These are phyloP conservation scores for Cytidiella melzeri DNA, from an alignment of 768 basidiomycete genomes.

Conservation along the genomic window DNA sequence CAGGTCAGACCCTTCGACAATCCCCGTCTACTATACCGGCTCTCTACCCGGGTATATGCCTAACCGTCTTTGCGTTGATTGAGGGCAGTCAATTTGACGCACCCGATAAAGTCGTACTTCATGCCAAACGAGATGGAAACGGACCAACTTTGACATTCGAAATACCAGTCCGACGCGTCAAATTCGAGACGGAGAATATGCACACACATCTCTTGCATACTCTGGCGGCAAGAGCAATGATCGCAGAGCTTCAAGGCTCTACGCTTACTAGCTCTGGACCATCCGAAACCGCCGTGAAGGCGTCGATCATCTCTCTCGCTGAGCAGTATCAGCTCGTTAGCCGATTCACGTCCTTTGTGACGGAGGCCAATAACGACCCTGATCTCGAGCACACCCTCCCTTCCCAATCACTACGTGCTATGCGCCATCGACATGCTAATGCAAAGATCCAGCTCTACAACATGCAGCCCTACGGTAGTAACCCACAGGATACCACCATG, in stretches of 20 bases:
- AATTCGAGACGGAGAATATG: conserved; percentile 19
- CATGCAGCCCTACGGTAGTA: not conserved
- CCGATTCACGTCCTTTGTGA: conserved; percentile 50
- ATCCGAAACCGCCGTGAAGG: conserved; percentile 32
- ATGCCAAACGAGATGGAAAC: conserved; percentile 22
- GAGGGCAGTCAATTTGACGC: conserved; percentile 11
- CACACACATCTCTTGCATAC: conserved; percentile 42
- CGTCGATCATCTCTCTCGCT: conserved; percentile 44
- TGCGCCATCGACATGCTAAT: not conserved
- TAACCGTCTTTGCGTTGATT: conserved; percentile 30
- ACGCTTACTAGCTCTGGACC: not conserved
- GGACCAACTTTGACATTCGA: conserved; percentile 12
- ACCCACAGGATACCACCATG: not conserved
- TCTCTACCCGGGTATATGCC: conserved; percentile 30
- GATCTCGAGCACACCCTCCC: not conserved
- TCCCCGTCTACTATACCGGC: conserved; percentile 25
- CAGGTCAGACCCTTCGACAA: conserved; percentile 22
- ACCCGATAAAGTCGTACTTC: conserved; percentile 25
- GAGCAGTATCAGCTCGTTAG: conserved; percentile 47
- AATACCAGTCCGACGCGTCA: conserved; percentile 21
- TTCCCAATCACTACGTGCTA: not conserved
- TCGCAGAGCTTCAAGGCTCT: conserved; percentile 40
- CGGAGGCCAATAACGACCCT: conserved; percentile 16
- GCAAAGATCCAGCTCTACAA: not conserved
- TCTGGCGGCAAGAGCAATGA: conserved; percentile 46